These are phyloP conservation scores for Corchorus olitorius DNA, from an alignment of 345 rosid genomes.

Conservation along the genomic window DNA sequence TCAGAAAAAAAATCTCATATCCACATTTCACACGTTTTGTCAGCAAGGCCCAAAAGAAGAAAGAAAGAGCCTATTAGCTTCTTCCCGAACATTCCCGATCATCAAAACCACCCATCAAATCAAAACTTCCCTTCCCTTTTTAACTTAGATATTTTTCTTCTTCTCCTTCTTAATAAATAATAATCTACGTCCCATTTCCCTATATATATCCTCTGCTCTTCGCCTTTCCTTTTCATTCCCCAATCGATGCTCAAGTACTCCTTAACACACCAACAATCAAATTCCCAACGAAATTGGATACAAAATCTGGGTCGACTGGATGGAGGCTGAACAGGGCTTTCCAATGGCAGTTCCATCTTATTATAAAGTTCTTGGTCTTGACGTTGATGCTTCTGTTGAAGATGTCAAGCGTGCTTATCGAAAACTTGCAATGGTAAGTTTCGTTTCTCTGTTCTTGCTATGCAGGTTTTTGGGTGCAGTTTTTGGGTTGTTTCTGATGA, in stretches of 20 bases:
- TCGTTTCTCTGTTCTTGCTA: too few species aligned
- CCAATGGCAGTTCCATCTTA: conserved; percentile 23
- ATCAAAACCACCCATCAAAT: not conserved
- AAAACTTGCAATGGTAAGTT: conserved; percentile 60
- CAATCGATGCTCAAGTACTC: not conserved
- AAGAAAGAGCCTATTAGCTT: not conserved
- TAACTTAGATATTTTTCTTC: not conserved
- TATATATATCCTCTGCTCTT: not conserved
- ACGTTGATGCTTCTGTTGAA: conserved; percentile 36
- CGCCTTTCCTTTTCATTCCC: not conserved
- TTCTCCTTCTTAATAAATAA: too few species aligned
- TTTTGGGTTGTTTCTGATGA: not conserved
- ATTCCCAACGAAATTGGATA: not conserved
- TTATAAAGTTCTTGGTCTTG: conserved; percentile 52
- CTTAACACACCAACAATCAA: too few species aligned
- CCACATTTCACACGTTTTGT: not conserved
- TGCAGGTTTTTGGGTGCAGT: not conserved
- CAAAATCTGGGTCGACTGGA: not conserved
- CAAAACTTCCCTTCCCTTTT: not conserved
- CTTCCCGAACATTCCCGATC: conserved; percentile 6
- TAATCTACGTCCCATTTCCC: not conserved
- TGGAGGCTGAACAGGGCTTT: conserved; percentile 5
- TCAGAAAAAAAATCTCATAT: too few species aligned
- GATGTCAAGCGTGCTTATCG: conserved; percentile 60
- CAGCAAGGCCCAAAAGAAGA: too few species aligned